These are phyloP conservation scores for Plicaturopsis crispa DNA, from an alignment of 768 basidiomycete genomes.

Conservation along the genomic window DNA sequence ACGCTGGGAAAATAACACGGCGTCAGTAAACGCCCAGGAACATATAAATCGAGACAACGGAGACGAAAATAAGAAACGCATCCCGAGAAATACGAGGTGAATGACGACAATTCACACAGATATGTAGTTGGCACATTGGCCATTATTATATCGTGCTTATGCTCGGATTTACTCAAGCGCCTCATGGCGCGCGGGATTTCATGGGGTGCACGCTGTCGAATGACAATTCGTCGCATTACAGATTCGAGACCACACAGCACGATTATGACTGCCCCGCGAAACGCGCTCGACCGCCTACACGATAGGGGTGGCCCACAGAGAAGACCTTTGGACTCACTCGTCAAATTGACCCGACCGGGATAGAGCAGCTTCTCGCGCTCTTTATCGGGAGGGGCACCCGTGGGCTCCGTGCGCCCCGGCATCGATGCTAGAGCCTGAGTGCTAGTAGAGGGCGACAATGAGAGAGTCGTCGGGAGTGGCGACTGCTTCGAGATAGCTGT, in stretches of 20 bases:
- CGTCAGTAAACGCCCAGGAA: conserved; percentile 8
- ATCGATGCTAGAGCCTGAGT: conserved; percentile 4
- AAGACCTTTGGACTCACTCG: conserved; percentile 77
- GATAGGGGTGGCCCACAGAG: no score
- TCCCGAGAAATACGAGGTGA: conserved; percentile 8
- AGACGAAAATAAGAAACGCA: conserved; percentile 5
- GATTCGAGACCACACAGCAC: no score
- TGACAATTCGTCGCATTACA: no score
- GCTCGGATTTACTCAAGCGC: no score
- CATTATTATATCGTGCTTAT: no score
- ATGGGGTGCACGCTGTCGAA: no score
- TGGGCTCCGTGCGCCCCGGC: background rate
- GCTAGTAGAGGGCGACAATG: conserved; percentile 14
- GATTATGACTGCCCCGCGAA: no score
- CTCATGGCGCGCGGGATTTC: no score
- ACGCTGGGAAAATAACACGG: conserved; percentile 33
- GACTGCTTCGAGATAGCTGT: background rate
- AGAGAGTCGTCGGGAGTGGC: background rate
- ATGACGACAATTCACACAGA: conserved; percentile 10
- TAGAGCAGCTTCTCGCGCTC: conserved; percentile 73
- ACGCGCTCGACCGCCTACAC: no score
- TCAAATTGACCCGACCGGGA: conserved; percentile 75
- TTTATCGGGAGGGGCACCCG: conserved; percentile 22
- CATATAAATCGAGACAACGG: conserved; percentile 4
- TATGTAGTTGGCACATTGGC: no score